A percentile compares a stretch with the other conserved stretches of the same genome.
Conservation (phyloP, 495 filamentous ascomycete species). For the Talaromyces proteolyticus region DNA sequence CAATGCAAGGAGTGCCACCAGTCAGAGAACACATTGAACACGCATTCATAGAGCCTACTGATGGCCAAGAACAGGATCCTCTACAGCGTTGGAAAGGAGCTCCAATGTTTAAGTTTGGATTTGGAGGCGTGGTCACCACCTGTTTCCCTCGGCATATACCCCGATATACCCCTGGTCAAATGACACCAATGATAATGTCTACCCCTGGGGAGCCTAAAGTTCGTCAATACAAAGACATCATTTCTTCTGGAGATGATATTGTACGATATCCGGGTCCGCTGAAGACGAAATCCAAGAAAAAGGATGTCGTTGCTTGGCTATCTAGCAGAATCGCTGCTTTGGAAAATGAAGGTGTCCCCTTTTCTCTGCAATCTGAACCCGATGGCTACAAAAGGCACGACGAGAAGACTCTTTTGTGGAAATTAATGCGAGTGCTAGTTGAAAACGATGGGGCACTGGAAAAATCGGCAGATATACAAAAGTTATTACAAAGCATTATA, state of each 20-base stretch:
- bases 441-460: constrained; percentile 83
- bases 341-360: constrained; percentile 52
- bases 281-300: constrained; percentile 87
- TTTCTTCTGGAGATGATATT: constrained; percentile 63
- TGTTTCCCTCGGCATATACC: constrained; percentile 88
- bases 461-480: constrained; percentile 64
- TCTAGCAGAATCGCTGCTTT: constrained; percentile 63
- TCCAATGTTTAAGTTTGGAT: constrained; percentile 82
- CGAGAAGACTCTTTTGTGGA: constrained; percentile 85
- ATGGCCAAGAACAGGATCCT: constrained; percentile 74
- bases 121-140: constrained; percentile 75
- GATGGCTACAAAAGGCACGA: constrained; percentile 62
- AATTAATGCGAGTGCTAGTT: constrained; percentile 70
- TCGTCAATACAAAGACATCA: constrained; percentile 59
- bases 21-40: constrained; percentile 36
- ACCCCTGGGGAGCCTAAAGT: constrained; percentile 81
- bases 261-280: constrained; percentile 86
- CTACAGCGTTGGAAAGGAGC: constrained; percentile 85
- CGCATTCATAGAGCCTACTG: constrained; percentile 59
- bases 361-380: constrained; percentile 40
- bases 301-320: constrained; percentile 83
- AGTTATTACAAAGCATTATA: constrained; percentile 66
- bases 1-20: constrained; percentile 18
- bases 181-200: constrained; percentile 70
- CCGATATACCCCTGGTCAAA: constrained; percentile 70